phyloP scores from a whole-genome alignment of 2,329 filamentous ascomycete species.

The Alternaria atra region DNA sequence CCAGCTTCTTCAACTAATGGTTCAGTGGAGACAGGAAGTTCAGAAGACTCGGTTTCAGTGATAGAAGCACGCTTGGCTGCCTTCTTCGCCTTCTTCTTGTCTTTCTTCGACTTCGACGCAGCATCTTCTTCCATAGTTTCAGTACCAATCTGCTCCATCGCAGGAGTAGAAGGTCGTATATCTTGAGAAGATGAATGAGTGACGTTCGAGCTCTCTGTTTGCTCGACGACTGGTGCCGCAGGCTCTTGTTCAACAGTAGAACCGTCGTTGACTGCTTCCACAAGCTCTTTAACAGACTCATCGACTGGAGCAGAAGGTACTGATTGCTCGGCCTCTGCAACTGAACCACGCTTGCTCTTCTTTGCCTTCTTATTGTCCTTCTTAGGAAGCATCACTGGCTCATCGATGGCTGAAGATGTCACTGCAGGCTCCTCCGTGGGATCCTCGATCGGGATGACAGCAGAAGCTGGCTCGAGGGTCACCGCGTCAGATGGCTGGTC shows the following conservation, averaged over 20 bases:
- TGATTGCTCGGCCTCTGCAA: conserved; percentile 18
- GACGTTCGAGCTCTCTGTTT: not conserved
- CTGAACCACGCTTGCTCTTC: conserved; percentile 21
- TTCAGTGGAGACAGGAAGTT: not conserved
- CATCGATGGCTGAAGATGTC: conserved; percentile 1
- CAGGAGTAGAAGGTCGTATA: not conserved
- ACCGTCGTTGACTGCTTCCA: not conserved
- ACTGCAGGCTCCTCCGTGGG: not conserved
- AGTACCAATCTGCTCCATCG: not conserved
- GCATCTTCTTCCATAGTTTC: conserved; percentile 11
- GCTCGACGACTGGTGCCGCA: not conserved
- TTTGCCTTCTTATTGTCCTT: conserved; percentile 28
- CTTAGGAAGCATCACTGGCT: conserved; percentile 20
- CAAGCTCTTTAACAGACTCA: conserved; percentile 7
- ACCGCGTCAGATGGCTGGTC: not conserved
- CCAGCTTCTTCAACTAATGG: not conserved
- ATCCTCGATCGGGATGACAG: not conserved
- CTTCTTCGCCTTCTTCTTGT: conserved; percentile 38
- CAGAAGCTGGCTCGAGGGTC: not conserved
- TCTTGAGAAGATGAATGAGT: not conserved
- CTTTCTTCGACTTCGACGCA: conserved; percentile 27
- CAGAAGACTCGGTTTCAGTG: conserved; percentile 9
- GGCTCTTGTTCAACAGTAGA: not conserved
- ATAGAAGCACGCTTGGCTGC: conserved; percentile 22
- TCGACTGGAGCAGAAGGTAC: conserved; percentile 11